Conservation (phyloP, 192 early-diverging fungal species). For the Coemansia sp. region DNA sequence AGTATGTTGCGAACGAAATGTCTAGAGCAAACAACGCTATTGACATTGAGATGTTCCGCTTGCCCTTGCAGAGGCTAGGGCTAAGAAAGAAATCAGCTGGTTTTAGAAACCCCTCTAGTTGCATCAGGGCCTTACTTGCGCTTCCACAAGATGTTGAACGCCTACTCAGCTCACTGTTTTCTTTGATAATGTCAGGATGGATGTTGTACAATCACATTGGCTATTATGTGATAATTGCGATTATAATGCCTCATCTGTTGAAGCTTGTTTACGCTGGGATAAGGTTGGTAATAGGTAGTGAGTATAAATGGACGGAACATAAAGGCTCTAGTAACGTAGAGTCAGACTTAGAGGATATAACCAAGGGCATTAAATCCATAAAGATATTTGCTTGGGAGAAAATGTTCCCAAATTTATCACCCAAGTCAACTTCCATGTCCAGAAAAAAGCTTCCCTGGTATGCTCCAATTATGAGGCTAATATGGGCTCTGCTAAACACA, state of each 20-base stretch:
- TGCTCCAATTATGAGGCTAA: background rate
- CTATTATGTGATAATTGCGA: slow-evolving; percentile 13
- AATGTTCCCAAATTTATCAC: slow-evolving; percentile 8
- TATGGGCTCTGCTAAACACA: no score
- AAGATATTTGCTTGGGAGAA: slow-evolving; percentile 47
- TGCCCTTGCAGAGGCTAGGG: slow-evolving; percentile 16
- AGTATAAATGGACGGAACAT: background rate
- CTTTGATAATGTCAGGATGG: background rate
- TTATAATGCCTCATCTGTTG: slow-evolving; percentile 6
- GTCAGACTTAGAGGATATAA: slow-evolving; percentile 10
- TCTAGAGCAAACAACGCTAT: no score
- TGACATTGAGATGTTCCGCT: slow-evolving; percentile 21
- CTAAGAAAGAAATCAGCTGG: background rate
- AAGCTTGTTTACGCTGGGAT: background rate
- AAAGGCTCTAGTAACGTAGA: background rate
- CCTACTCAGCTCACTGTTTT: background rate
- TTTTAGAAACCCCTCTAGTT: no score
- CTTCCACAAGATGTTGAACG: background rate
- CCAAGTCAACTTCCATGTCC: background rate
- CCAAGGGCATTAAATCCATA: slow-evolving; percentile 22
- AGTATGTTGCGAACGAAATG: no score
- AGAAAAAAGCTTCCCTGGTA: slow-evolving; percentile 23
- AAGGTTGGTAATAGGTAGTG: no score
- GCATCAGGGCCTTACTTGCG: background rate
- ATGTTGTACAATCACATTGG: slow-evolving; percentile 28